These are phyloP conservation scores for Symbiodinium pilosum DNA, from an alignment of 73 alveolate species.

Conservation along the genomic window DNA sequence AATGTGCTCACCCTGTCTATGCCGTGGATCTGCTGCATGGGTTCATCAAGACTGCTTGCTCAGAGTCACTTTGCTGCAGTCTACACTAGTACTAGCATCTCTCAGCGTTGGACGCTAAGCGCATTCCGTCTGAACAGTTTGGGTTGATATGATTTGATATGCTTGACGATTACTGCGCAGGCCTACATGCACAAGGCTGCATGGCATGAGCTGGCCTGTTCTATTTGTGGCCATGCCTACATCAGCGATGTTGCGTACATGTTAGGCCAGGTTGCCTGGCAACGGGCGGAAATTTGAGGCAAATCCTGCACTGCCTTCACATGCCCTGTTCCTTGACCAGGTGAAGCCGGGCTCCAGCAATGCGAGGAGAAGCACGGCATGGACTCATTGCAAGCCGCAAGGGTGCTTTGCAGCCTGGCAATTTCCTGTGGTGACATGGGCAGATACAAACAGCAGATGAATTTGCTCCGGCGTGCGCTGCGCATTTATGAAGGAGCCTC, in stretches of 20 bases:
- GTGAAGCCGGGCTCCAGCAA: not conserved
- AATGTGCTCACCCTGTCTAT: not conserved
- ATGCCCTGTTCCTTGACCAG: not conserved
- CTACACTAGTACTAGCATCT: no score
- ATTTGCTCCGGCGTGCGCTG: not conserved
- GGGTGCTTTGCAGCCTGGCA: not conserved
- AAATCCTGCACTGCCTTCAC: no score
- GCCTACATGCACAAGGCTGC: not conserved
- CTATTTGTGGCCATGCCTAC: not conserved
- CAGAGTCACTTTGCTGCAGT: not conserved
- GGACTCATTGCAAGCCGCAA: not conserved
- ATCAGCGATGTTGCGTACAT: not conserved
- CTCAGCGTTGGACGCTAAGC: no score
- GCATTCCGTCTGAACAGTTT: not conserved
- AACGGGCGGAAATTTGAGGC: not conserved
- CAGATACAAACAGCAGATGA: not conserved
- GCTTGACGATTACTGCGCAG: no score
- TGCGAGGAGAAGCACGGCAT: not conserved
- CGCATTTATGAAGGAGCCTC: not conserved
- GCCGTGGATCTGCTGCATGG: conserved; percentile 19
- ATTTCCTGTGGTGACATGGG: not conserved
- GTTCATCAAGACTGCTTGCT: not conserved
- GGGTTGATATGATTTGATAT: no score
- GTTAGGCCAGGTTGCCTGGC: not conserved
- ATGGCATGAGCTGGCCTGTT: conserved; percentile 7